Base-by-base conservation (phyloP, 2,329 filamentous ascomycete genomes). In the Blastomyces gilchristii region DNA sequence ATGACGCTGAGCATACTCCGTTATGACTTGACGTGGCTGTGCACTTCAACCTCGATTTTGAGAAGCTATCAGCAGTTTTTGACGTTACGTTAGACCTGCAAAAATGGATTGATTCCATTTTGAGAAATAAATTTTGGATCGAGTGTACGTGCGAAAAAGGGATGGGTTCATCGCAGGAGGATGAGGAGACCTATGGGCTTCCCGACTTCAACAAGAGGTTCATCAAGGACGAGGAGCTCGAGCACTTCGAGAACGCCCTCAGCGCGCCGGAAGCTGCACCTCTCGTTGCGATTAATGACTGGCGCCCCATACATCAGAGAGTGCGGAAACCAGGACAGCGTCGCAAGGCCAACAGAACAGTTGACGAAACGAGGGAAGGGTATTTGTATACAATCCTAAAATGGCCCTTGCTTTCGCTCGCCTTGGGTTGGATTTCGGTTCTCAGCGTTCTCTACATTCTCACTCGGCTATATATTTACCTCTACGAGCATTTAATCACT, bases 301-400 rank as follows among this genome's bases (percentile, higher is more conserved):
- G 94, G 94, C 87, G 90, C 18, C 94, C 94, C 0, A 85, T 97
- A 14, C 87, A 89, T 68, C 85, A 93, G 72, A 86, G 83, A 63
- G 82, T 92, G 28, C 80, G 81, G 63, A 78, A 74, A 73, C 75
- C 70, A 66, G 7, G 82, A 64, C 64, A 62, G 8, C 72, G 83
- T 39, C 81, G 81, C 43, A 78, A 75, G 64, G 65, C 75, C 1
- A 72, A 71, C 25, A 81, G 88, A 63, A 88, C 85, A 67, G 90
- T 86, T 71, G 94, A 99, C 73, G 94, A 99, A 80, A 97, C 93
- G 1, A 82, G 94, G 68, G 94, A 99, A 78, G 94, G 94, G 25
- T 90, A 94, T 72, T 82, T 96, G 12, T 99, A 99, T 74, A 85
- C 84, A 1, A 74, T 99, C 54, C 80, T 96, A 60, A 97, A 97